Conservation (phyloP, 2,329 filamentous ascomycete species). For the Epichloe gansuensis region DNA sequence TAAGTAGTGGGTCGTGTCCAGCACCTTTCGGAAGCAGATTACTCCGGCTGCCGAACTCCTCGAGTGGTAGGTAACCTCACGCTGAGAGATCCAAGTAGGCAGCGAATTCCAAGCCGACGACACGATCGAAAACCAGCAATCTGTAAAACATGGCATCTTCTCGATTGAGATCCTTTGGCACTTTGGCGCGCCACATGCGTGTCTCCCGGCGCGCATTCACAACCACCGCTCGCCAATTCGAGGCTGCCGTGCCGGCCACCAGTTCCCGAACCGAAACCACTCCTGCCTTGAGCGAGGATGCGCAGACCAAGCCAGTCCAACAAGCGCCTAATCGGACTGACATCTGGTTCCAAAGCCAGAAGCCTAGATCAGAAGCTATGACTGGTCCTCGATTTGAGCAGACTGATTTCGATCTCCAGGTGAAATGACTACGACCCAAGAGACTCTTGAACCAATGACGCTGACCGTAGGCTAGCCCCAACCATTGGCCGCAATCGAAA, state of each 20-base stretch:
- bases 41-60: slow-evolving; percentile 3
- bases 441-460: background rate
- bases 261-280: slow-evolving; percentile 26
- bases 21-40: slow-evolving; percentile 5
- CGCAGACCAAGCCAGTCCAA: slow-evolving; percentile 35
- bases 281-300: slow-evolving; percentile 30
- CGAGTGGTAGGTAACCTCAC: background rate
- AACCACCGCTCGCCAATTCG: slow-evolving; percentile 33
- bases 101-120: slow-evolving; percentile 1
- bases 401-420: slow-evolving; percentile 86
- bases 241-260: slow-evolving; percentile 27
- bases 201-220: slow-evolving; percentile 34
- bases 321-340: slow-evolving; percentile 79
- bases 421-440: slow-evolving; percentile 41
- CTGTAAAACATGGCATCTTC: slow-evolving; percentile 27
- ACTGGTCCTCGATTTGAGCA: slow-evolving; percentile 91
- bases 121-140: background rate
- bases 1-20: background rate
- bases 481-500: slow-evolving; percentile 79
- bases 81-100: background rate
- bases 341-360: slow-evolving; percentile 80
- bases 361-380: slow-evolving; percentile 73
- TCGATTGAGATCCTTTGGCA: slow-evolving; percentile 32
- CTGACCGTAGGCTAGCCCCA: slow-evolving; percentile 51
- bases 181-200: slow-evolving; percentile 31